Evolutionary conservation across 2,329 filamentous ascomycete species (phyloP).

Genomic region (Aspergillus pseudonomiae): DNA sequence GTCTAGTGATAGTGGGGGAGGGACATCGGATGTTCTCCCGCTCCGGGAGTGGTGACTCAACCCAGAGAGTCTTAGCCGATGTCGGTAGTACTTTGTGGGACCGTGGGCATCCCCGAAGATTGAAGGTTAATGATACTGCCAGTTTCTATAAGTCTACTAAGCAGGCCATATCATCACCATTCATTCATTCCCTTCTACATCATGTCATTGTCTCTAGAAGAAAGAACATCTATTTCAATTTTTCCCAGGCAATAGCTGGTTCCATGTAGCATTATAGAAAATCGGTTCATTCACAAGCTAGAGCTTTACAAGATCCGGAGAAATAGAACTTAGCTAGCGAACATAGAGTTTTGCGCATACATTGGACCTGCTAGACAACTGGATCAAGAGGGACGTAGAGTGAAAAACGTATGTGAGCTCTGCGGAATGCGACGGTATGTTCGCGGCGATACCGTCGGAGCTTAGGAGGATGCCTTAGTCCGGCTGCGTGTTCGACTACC

Average conservation of each 20-base stretch:
- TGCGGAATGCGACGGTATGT: neutral
- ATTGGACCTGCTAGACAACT: neutral
- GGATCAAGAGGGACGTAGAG: neutral
- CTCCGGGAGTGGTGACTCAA: constrained; percentile 31
- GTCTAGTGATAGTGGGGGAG: constrained; percentile 33
- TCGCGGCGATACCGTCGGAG: neutral
- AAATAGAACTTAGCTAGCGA: neutral
- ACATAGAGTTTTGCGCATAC: neutral
- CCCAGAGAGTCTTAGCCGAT: constrained; percentile 16
- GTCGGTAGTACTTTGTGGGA: constrained; percentile 17
- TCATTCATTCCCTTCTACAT: too few relatives aligned
- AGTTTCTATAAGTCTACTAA: too few relatives aligned
- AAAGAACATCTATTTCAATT: neutral
- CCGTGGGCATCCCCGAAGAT: too few relatives aligned
- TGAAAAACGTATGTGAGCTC: neutral
- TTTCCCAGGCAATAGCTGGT: neutral
- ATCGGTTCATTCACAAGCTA: neutral
- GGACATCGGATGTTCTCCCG: constrained; percentile 31
- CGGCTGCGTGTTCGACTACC: constrained; percentile 45
- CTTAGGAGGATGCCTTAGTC: constrained; percentile 31
- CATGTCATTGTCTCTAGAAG: neutral
- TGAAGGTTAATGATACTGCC: neutral
- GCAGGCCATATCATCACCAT: too few relatives aligned
- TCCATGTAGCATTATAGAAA: neutral
- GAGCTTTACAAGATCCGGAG: neutral